Percentiles rank a stretch among this genome's conserved stretches.
Conservation (phyloP, 2,329 filamentous ascomycete species). For the Elsinoe australis region DNA sequence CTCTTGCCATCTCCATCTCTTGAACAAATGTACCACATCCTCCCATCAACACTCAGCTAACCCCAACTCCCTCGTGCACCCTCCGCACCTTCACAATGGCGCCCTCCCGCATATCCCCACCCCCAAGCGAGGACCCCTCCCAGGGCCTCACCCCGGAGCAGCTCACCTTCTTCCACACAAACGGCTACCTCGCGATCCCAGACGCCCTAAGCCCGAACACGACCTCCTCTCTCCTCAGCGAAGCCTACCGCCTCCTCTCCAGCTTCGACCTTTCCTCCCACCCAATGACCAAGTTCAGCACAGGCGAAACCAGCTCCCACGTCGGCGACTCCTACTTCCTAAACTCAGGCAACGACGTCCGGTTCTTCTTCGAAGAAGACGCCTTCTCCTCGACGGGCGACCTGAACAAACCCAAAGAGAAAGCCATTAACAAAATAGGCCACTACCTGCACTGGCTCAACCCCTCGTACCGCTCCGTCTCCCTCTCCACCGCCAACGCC, state of each 20-base stretch:
- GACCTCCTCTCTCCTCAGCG: constrained; percentile 59
- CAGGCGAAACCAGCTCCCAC: constrained; percentile 65
- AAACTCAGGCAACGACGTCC: constrained; percentile 77
- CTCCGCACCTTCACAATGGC: constrained; percentile 21
- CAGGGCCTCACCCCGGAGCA: constrained; percentile 63
- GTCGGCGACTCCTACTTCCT: constrained; percentile 95
- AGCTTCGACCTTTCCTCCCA: constrained; percentile 73
- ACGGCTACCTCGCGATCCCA: constrained; percentile 87
- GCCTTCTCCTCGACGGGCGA: constrained; percentile 62
- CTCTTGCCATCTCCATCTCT: background rate
- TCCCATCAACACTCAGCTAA: constrained; percentile 4
- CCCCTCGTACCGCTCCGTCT: constrained; percentile 43
- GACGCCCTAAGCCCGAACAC: constrained; percentile 61
- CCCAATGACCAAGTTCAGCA: constrained; percentile 90
- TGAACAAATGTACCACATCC: background rate
- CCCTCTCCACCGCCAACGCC: constrained; percentile 48
- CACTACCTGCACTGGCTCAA: constrained; percentile 44
- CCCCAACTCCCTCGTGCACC: background rate
- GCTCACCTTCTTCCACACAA: constrained; percentile 61
- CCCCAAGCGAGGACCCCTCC: constrained; percentile 22
- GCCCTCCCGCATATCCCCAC: constrained; percentile 27
- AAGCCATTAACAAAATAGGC: constrained; percentile 67
- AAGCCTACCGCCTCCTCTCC: constrained; percentile 67
- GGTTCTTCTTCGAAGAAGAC: constrained; percentile 96
- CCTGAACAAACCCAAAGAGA: constrained; percentile 69